Base-by-base conservation (phyloP, 495 filamentous ascomycete species). In the Aspergillus biplanus region DNA sequence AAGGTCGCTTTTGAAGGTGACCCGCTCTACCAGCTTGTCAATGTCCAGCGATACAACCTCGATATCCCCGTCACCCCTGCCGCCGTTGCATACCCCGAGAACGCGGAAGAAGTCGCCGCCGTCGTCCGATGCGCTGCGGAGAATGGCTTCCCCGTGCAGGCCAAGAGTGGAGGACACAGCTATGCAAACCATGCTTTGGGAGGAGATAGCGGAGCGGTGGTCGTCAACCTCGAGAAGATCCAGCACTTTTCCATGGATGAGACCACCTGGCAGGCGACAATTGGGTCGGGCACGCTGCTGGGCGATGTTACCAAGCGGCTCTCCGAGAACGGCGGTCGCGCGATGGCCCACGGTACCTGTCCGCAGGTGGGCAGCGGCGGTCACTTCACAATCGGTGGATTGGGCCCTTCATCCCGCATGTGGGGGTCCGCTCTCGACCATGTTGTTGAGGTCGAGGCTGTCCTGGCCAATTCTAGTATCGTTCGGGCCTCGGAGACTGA, bases 341-440 rank as follows among this genome's bases (percentile, higher is more conserved):
- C 56, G n/a, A 82, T 92, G 7, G 72, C 89, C 0, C 90, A 90
- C 65, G 89, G 87, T 18, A 86, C 85, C 8, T 89, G 85, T 62
- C 83, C 89, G 7, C 73, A 78, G 21, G 83, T 91, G 32, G 91
- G 91, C 16, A 82, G 89, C 18, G 89, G 87, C 33, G 91, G 91
- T 6, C 91, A 95, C 71, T 81, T 85, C 53, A 88, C 87, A 1
- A 89, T 92, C 59, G 90, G 90, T 16, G 90, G 90, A 7, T 86
- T 82, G 52, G 90, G 90, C 0, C 78, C 82, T 35, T 78, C 76
- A 6, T 86, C 86, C 5, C 84, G 89, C 27, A 80, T 84, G 39
- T 91, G 85, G 80, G 90, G 90, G 27, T 70, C 85, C 0, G 80
- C 86, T 0, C 73, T 93, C 49, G 90, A 93, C 65, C 82, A 82